Evolutionary conservation across 345 rosid species (phyloP).

Genomic region (Tarenaya hassleriana): DNA sequence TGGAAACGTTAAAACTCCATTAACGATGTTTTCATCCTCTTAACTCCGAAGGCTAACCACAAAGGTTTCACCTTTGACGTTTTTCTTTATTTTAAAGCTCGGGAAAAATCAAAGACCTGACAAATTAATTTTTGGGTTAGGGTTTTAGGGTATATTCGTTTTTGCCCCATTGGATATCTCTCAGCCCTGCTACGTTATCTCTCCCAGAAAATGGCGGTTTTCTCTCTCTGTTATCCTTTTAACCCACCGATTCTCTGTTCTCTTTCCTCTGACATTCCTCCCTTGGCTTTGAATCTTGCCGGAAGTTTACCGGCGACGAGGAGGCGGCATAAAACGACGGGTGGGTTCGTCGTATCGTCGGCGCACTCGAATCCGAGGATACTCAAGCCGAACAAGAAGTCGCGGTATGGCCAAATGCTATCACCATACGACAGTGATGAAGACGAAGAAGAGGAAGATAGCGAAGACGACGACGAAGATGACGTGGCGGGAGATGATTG

Average conservation of each 20-base stretch:
- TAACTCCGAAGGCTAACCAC: neutral
- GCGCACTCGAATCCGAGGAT: conserved; percentile 74
- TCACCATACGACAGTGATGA: conserved; percentile 44
- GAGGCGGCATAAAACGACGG: conserved; percentile 15
- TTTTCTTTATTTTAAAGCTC: no score
- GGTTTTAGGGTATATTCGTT: conserved; percentile 46
- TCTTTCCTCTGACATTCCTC: conserved; percentile 19
- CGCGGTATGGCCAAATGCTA: conserved; percentile 44
- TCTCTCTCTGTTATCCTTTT: conserved; percentile 31
- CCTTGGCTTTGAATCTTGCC: conserved; percentile 14
- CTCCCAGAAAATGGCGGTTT: conserved; percentile 35
- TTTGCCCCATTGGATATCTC: conserved; percentile 16
- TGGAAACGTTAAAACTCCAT: conserved; percentile 10
- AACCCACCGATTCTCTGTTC: conserved; percentile 26
- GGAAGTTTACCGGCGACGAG: conserved; percentile 11
- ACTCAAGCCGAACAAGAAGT: conserved; percentile 65
- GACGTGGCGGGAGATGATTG: conserved; percentile 34
- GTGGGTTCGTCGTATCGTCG: conserved; percentile 41
- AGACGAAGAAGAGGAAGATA: conserved; percentile 35
- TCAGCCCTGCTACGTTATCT: conserved; percentile 15
- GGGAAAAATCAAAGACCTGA: neutral
- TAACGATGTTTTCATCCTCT: conserved; percentile 10
- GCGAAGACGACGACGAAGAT: conserved; percentile 30
- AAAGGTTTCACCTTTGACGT: neutral
- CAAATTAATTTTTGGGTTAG: conserved; percentile 16